Evolutionary conservation across 805 yeast genomes (phyloP).

Genomic region (Yamadazyma sp.): DNA sequence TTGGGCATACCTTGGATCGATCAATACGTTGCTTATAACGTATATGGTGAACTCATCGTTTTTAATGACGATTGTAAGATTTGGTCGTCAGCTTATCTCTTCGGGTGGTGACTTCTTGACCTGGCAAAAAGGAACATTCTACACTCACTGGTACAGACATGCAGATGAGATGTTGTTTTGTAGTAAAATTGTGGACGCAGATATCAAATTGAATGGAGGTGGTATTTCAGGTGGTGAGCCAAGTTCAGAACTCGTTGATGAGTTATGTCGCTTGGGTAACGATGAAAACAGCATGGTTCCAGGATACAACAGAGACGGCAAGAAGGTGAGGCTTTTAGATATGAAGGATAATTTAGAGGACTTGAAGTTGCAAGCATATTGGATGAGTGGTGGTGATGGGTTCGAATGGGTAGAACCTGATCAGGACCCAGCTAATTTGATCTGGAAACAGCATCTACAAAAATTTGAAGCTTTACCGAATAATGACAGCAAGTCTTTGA

Average conservation of each 20-base stretch:
- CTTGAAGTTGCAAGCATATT: conserved; percentile 70
- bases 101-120: conserved; percentile 54
- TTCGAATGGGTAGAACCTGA: conserved; percentile 91
- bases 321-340: conserved; percentile 39
- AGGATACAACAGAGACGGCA: conserved; percentile 37
- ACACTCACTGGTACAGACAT: conserved; percentile 61
- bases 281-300: conserved; percentile 29
- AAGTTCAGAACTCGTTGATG: conserved; percentile 32
- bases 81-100: conserved; percentile 37
- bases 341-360: conserved; percentile 62
- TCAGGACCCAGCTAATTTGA: conserved; percentile 77
- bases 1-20: conserved; percentile 40
- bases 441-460: conserved; percentile 36
- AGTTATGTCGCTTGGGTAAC: conserved; percentile 33
- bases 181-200: conserved; percentile 63
- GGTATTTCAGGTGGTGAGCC: conserved; percentile 39
- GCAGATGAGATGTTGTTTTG: conserved; percentile 70
- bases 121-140: conserved; percentile 66
- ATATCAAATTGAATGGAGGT: conserved; percentile 54
- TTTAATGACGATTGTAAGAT: conserved; percentile 39
- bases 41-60: conserved; percentile 42
- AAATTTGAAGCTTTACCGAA: conserved; percentile 20
- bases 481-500: conserved; percentile 21
- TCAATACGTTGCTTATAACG: conserved; percentile 48
- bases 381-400: conserved; percentile 85